Conservation (phyloP, 805 yeast species). For the Ogataea dorogensis region DNA sequence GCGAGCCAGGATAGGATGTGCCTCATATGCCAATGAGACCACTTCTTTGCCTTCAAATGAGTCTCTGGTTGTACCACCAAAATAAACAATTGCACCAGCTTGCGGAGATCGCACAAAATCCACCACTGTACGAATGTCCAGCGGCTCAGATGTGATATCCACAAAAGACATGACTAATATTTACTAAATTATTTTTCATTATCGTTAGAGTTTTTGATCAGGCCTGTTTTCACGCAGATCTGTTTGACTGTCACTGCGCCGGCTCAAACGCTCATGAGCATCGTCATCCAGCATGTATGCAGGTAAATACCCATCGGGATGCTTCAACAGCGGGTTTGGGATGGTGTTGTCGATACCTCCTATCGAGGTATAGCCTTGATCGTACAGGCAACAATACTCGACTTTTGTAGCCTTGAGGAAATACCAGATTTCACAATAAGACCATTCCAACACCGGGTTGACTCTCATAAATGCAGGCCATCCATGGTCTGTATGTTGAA, state of each 20-base stretch:
- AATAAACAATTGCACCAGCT: conserved; percentile 50
- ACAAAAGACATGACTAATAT: conserved; percentile 12
- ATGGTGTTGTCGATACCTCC: conserved; percentile 76
- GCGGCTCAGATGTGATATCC: conserved; percentile 25
- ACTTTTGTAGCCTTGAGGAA: conserved; percentile 61
- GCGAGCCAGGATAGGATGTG: conserved; percentile 42
- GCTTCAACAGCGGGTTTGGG: conserved; percentile 61
- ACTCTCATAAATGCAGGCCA: conserved; percentile 89
- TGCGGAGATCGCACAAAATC: conserved; percentile 41
- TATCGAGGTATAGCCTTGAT: conserved; percentile 81
- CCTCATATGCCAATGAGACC: conserved; percentile 42
- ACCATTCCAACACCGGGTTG: conserved; percentile 91
- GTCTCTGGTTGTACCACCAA: conserved; percentile 52
- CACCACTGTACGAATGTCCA: conserved; percentile 25
- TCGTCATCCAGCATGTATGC: conserved; percentile 61
- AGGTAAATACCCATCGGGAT: conserved; percentile 37
- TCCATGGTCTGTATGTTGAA: conserved; percentile 79
- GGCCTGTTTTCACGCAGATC: conserved; percentile 10
- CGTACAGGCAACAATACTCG: conserved; percentile 75
- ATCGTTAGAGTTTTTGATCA: conserved; percentile 15
- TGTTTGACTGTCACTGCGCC: conserved; percentile 22
- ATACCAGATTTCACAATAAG: conserved; percentile 79
- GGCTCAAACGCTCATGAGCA: conserved; percentile 52
- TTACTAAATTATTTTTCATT: conserved; percentile 3
- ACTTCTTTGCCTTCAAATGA: conserved; percentile 42